A percentile compares a stretch with the other conserved stretches of the same genome.
Conservation (phyloP, 306 rosid species). For the Sophora flavescens region DNA sequence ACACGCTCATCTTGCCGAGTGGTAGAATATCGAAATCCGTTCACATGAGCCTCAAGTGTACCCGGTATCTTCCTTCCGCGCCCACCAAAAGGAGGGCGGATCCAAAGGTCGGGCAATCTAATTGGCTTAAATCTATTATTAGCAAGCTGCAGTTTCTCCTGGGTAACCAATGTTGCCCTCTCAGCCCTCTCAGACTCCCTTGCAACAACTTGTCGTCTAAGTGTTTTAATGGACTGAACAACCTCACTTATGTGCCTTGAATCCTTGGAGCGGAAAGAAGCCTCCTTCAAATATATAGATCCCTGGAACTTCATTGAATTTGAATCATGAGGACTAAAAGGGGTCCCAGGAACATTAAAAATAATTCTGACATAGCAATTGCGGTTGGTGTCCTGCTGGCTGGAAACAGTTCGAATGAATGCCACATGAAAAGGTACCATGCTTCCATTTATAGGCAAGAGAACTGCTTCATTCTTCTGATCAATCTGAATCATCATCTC, state of each 20-base stretch:
- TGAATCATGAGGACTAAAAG: conserved; percentile 85
- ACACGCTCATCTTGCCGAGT: conserved; percentile 88
- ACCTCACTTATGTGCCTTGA: conserved; percentile 85
- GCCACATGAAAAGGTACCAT: conserved; percentile 96
- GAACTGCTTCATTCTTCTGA: conserved; percentile 87
- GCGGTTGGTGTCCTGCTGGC: conserved; percentile 74
- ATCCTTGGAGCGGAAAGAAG: conserved; percentile 95
- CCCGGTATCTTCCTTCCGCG: conserved; percentile 96
- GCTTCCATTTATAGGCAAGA: conserved; percentile 90
- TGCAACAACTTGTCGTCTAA: conserved; percentile 81
- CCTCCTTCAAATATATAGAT: conserved; percentile 88
- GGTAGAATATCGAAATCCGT: conserved; percentile 92
- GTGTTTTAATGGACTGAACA: conserved; percentile 86
- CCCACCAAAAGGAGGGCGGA: conserved; percentile 92
- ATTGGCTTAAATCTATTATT: conserved; percentile 91
- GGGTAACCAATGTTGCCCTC: conserved; percentile 94
- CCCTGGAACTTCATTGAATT: conserved; percentile 75
- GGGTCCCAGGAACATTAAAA: conserved; percentile 90
- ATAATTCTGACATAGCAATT: conserved; percentile 72
- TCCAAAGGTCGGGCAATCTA: conserved; percentile 86
- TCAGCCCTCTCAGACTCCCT: conserved; percentile 99
- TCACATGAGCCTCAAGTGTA: conserved; percentile 86
- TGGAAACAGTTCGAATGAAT: conserved; percentile 79
- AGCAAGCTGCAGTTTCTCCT: conserved; percentile 91
- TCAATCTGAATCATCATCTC: conserved; percentile 94